Evolutionary conservation across 768 basidiomycete genomes (phyloP), one percentile per base, ranked within the genome.

Genomic region (Tulasnella sp.): DNA sequence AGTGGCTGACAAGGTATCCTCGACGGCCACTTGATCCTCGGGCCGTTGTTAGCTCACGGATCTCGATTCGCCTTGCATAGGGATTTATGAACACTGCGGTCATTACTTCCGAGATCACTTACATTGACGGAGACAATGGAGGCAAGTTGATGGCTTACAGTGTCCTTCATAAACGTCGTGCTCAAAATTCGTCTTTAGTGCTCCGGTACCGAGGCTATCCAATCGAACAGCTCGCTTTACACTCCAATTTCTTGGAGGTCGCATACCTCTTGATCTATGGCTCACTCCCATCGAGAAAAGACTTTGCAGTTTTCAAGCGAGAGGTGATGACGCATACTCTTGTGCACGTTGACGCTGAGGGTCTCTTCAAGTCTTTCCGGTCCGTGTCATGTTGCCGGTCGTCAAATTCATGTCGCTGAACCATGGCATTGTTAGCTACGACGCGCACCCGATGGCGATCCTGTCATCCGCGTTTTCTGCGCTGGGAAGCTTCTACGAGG

Each of bases 371-470:
- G 46, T 88, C 91, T 37, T 92, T 92, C 85, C 86, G 90, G 90
- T 88, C 72, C 72, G 84, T 26, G 23, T 80, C 55, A 32, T 79
- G 77, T 74, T 75, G 80, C 32, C 78, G 70, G 37, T 75, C 61
- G 35, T 79, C n/a, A 35, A 46, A 18, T 29, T 5, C 16, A 48
- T 37, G 26, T 3, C 37, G 32, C n/a, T 42, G 35, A 55, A 40
- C 39, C 11, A 26, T 35, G 26, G 55, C 11, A 35, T 61, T 61
- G 40, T 40, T 77, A 93, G 94, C 73, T 94, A 95, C 82, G 95
- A 96, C 79, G 92, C 95, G 0, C 95, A 96, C 82, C 95, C 95
- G 0, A 96, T 95, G 94, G 90, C 93, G 26, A 95, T 96, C 80
- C 87, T 95, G 69, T 94, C 92, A 5, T 93, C 92, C 81, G 93